A percentile compares a stretch with the other conserved stretches of the same genome.
These are phyloP conservation scores for Globisporangium carolinianum DNA, from an alignment of 352 stramenopile species.

Conservation along the genomic window DNA sequence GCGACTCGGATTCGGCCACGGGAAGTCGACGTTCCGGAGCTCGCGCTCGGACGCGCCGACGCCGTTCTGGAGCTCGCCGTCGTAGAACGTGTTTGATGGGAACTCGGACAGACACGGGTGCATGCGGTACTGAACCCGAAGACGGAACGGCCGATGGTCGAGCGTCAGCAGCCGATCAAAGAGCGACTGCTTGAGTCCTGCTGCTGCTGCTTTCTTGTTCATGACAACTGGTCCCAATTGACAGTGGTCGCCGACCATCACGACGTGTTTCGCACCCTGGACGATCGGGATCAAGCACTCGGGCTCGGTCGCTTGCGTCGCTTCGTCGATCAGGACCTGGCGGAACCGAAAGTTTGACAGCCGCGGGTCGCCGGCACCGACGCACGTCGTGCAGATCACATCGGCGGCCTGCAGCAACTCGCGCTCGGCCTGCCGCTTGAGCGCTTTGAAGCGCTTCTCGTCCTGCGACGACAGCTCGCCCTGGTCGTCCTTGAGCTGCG, in stretches of 20 bases:
- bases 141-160: conserved; percentile 93
- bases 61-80: conserved; percentile 98
- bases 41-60: conserved; percentile 93
- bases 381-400: conserved; percentile 99
- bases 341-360: conserved; percentile 97
- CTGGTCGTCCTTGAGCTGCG: conserved; percentile 95
- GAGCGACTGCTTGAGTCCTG: conserved; percentile 95
- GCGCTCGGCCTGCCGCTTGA: conserved; percentile 91
- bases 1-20: conserved; percentile 95
- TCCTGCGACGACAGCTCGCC: conserved; percentile 92
- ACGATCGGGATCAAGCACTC: conserved; percentile 99
- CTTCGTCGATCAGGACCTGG: conserved; percentile 99
- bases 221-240: conserved; percentile 98
- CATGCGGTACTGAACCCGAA: conserved; percentile 99
- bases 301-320: conserved; percentile 98
- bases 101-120: conserved; percentile 99
- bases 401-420: conserved; percentile 97
- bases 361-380: conserved; percentile 95
- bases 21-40: conserved; percentile 88
- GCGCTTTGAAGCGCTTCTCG: conserved; percentile 93
- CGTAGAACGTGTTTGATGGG: conserved; percentile 99
- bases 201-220: conserved; percentile 97
- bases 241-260: conserved; percentile 99
- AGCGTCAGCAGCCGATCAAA: conserved; percentile 97
- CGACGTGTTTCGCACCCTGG: conserved; percentile 97